Percentiles rank a stretch among this genome's conserved stretches.
phyloP scores from a whole-genome alignment of 352 stramenopile species.

The Hyaloperonospora brassicae region DNA sequence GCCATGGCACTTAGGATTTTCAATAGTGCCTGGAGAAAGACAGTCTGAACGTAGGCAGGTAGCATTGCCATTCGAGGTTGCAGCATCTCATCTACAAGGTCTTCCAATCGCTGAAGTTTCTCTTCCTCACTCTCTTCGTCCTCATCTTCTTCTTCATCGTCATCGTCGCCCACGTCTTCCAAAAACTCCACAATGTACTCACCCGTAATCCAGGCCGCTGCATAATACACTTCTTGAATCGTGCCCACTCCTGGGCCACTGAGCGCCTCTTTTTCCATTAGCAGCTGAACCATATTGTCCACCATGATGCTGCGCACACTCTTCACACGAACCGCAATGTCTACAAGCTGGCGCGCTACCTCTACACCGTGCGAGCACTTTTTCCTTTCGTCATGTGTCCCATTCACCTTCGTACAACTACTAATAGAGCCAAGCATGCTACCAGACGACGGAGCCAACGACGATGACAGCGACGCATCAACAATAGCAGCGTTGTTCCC shows the following conservation, averaged over 20 bases:
- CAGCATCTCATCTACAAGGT: slow-evolving; percentile 74
- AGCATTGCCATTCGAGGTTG: slow-evolving; percentile 77
- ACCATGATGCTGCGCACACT: slow-evolving; percentile 93
- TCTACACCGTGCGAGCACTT: slow-evolving; percentile 65
- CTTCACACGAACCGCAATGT: slow-evolving; percentile 95
- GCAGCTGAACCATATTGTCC: slow-evolving; percentile 89
- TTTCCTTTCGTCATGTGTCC: slow-evolving; percentile 20
- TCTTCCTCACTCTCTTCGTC: slow-evolving; percentile 69
- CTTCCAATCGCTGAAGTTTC: slow-evolving; percentile 82
- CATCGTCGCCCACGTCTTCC: slow-evolving; percentile 75
- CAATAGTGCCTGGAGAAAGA: slow-evolving; percentile 92
- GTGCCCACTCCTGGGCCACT: slow-evolving; percentile 67
- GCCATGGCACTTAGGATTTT: slow-evolving; percentile 82
- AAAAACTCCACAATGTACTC: slow-evolving; percentile 93
- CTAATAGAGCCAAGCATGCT: slow-evolving; percentile 37
- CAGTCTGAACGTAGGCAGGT: slow-evolving; percentile 83
- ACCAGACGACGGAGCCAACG: slow-evolving; percentile 22
- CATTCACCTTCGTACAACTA: slow-evolving; percentile 16
- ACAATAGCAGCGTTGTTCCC: slow-evolving; percentile 45
- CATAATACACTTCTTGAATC: slow-evolving; percentile 91
- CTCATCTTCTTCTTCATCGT: slow-evolving; percentile 70
- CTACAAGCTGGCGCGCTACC: slow-evolving; percentile 91
- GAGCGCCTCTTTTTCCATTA: slow-evolving; percentile 84
- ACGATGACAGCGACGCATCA: slow-evolving; percentile 26
- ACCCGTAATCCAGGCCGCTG: slow-evolving; percentile 95